Percentiles rank a stretch among this genome's conserved stretches.
phyloP scores from a whole-genome alignment of 208 protist species.

The Acanthamoeba healyi region DNA sequence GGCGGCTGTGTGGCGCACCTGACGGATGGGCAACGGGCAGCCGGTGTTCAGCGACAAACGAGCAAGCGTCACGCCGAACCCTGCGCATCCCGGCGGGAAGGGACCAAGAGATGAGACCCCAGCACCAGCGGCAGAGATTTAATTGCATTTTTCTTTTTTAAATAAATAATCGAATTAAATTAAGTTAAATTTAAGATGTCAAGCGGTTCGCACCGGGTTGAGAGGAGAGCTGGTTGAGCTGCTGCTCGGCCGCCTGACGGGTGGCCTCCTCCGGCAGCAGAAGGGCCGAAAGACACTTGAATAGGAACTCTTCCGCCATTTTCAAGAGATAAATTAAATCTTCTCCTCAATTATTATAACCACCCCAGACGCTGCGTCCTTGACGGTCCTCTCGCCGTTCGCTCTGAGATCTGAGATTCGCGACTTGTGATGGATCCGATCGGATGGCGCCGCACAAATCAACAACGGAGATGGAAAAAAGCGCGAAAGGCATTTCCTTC shows the following conservation, averaged over 20 bases:
- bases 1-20: background rate
- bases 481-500: too few species aligned
- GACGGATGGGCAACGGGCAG: slow-evolving; percentile 32
- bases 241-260: background rate
- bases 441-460: too few species aligned
- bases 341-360: too few species aligned
- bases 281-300: slow-evolving; percentile 30
- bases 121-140: too few species aligned
- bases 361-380: too few species aligned
- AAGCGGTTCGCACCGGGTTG: background rate
- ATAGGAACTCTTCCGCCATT: slow-evolving; percentile 16
- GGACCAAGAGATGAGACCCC: background rate
- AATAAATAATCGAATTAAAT: background rate
- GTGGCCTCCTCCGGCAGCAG: background rate
- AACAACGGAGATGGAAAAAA: too few species aligned
- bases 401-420: too few species aligned
- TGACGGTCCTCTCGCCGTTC: too few species aligned
- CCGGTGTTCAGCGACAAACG: background rate
- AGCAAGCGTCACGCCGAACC: slow-evolving; percentile 11
- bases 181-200: background rate
- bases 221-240: background rate
- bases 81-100: background rate
- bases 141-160: too few species aligned
- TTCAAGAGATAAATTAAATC: background rate
- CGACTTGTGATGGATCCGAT: too few species aligned